Evolutionary conservation across 257 asterid genomes (phyloP).

Genomic region (Solanum bukasovii): DNA sequence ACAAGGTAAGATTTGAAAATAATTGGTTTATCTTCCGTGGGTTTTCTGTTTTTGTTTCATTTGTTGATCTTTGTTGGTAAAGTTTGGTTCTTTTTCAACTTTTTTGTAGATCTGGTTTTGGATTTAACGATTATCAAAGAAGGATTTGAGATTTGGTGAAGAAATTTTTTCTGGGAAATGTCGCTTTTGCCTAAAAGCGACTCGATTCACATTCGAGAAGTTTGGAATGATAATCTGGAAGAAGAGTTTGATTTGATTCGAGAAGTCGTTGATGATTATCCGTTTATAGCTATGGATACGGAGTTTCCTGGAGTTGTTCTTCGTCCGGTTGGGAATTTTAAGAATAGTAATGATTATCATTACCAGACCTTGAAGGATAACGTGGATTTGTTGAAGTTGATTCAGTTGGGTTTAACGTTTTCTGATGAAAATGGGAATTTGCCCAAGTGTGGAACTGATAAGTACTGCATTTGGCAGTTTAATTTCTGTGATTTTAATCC

Average conservation of each 20-base stretch:
- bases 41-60: neutral
- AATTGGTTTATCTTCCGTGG: neutral
- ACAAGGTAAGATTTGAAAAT: neutral
- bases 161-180: conserved; percentile 21
- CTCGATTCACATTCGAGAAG: conserved; percentile 65
- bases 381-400: conserved; percentile 60
- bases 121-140: conserved; percentile 1
- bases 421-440: conserved; percentile 64
- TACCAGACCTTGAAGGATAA: conserved; percentile 57
- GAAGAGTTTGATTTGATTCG: conserved; percentile 56
- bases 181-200: conserved; percentile 49
- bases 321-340: conserved; percentile 54
- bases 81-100: neutral
- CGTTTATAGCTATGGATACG: conserved; percentile 73
- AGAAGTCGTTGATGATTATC: conserved; percentile 49
- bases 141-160: neutral
- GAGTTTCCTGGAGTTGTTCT: conserved; percentile 65
- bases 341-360: conserved; percentile 43
- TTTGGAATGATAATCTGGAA: conserved; percentile 64
- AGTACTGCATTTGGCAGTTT: conserved; percentile 63
- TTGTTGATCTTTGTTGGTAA: neutral
- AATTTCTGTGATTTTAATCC: conserved; percentile 65
- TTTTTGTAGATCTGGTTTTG: conserved; percentile 31
- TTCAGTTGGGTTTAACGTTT: conserved; percentile 62
- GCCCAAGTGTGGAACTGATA: conserved; percentile 59